Base-by-base conservation (phyloP, 2,329 filamentous ascomycete species). In the Aureobasidium leucospermi region DNA sequence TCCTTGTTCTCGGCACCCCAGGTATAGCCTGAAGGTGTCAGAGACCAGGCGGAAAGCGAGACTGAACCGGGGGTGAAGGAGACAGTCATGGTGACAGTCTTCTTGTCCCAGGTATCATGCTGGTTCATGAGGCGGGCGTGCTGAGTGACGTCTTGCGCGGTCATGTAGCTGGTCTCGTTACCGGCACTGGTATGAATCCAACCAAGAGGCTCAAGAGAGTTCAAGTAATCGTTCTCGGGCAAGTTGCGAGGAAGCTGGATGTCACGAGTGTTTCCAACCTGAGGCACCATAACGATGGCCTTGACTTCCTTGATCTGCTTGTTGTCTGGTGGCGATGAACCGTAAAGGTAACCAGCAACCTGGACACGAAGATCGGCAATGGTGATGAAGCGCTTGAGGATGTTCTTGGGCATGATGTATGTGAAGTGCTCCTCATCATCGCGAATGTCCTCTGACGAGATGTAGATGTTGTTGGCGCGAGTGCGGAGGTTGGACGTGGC, bases 371-470 rank as follows among this genome's bases (percentile, higher is more conserved):
- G 83, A 77, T 99, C 94, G 48, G 94, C 88, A 70, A 99, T 95
- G 28, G 90, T 94, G 76, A 99, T 97, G 80, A 99, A 99, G 65
- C 90, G 89, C 81, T 96, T 96, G 68, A 99, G 82, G 51, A 99
- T 87, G 73, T 99, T 99, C 83, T 97, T 99, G 0, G 94, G 94
- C 90, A 99, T 96, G 68, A 99, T 89, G 69, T 97, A 99, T 0
- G 93, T 99, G 70, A 89, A 88, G 68, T 86, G 82, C 41, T 92
- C 90, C 62, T 96, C 91, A 62, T 96, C 91, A 64, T 94, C 84
- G 58, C 91, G 89, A 65, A 93, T 89, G 71, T 97, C 94, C 58
- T 96, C 91, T 0, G 92, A 94, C 7, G 94, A 96, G 67, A 99
- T 95, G 74, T 97, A 99, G 69, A 99, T 96, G 75, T 99, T 96